A percentile compares a stretch with the other conserved stretches of the same genome.
These are phyloP conservation scores for Aspergillus sparsus DNA, from an alignment of 495 filamentous ascomycete species.

Conservation along the genomic window DNA sequence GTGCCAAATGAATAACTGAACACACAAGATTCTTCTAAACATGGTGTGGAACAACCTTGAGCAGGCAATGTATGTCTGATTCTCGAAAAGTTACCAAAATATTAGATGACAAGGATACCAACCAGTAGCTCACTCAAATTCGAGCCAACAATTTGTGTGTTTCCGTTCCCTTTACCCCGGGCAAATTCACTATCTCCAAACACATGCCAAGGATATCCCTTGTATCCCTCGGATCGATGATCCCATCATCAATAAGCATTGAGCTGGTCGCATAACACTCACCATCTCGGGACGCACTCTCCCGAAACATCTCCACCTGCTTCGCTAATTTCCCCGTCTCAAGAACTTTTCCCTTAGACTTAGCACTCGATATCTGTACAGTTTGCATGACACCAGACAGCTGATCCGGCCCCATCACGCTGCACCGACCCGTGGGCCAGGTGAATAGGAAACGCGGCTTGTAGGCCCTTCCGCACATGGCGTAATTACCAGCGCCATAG, in stretches of 20 bases:
- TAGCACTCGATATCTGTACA: constrained; percentile 28
- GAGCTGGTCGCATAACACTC: constrained; percentile 34
- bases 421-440: constrained; percentile 37
- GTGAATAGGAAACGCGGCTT: constrained; percentile 35
- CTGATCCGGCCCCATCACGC: constrained; percentile 39
- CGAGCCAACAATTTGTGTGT: constrained; percentile 25
- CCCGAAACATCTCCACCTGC: constrained; percentile 23
- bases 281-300: constrained; percentile 26
- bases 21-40: no score
- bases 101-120: neutral
- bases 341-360: constrained; percentile 23
- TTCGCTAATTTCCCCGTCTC: constrained; percentile 25
- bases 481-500: constrained; percentile 40
- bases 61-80: no score
- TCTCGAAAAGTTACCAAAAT: no score
- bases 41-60: no score
- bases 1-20: no score
- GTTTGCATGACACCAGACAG: constrained; percentile 36
- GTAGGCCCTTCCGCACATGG: constrained; percentile 38
- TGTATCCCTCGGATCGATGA: constrained; percentile 39
- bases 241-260: constrained; percentile 36
- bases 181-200: constrained; percentile 31
- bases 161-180: constrained; percentile 24
- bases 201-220: constrained; percentile 37
- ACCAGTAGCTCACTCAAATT: constrained; percentile 6